Base-by-base conservation (phyloP, 2,329 filamentous ascomycete genomes). In the Sporothrix dimorphospora region DNA sequence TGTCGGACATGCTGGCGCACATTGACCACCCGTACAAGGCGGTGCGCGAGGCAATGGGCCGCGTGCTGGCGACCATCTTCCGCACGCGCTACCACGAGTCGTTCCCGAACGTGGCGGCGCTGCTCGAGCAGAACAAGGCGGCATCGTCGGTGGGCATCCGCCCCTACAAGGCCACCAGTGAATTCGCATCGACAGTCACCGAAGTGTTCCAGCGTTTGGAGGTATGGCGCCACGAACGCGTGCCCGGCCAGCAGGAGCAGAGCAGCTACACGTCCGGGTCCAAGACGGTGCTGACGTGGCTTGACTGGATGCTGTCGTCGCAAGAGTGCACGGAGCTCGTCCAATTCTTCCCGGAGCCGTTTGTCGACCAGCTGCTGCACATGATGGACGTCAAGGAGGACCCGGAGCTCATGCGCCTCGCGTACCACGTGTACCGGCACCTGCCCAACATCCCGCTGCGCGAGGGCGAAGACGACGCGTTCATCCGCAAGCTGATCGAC, bases 351-450 rank as follows among this genome's bases (percentile, higher is more conserved):
- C 92, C 94, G 0, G 88, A 92, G 47, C 86, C 92, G 0, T 95
- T 98, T 78, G 96, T 97, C 80, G 93, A 96, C 77, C 93, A 98
- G 80, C 88, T 99, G 16, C 84, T 99, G 69, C 94, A 99, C 84
- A 99, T 99, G 96, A 99, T 99, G 95, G 96, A 99, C 79, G 94
- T 99, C 80, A 98, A 98, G 81, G 96, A 99, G 81, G 96, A 99
- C 78, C 94, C 94, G 0, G 97, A 99, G 81, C 87, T 99, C 1
- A 97, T 98, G 85, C 91, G 92, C 11, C 87, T 98, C 9, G 95
- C 96, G 0, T 99, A 98, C 79, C 94, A 97, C 78, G 96, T 99
- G 55, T 99, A 98, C 84, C 92, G 95, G 7, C 95, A 99, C 79
- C 85, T 99, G 19, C 94, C 96, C 16, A 99, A 99, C 80, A 94